Base-by-base conservation (phyloP, 768 basidiomycete species). In the Tulasnella sp. region DNA sequence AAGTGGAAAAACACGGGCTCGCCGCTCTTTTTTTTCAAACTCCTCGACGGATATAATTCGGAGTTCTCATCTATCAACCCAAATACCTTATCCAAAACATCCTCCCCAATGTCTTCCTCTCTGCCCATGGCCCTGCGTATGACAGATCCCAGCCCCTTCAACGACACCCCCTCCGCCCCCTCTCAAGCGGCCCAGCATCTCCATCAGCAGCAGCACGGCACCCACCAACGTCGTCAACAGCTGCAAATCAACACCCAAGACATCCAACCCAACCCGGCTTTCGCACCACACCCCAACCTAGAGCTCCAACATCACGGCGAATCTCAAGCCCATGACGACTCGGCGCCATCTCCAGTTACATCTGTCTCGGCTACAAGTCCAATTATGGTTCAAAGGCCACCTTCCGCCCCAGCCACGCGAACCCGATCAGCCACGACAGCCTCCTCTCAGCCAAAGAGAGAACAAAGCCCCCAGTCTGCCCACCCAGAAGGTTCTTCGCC, bases 331-430 rank as follows among this genome's bases (percentile, higher is more conserved):
- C 62, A 76, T 48, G 75, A 40, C 27, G 44, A 76, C 48, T n/a
- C 44, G 6, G 38, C 38, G 24, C 75, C 48, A 39, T 58, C 68
- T 36, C 58, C 77, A 27, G 58, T 40, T n/a, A 78, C 68, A 27
- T 78, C 77, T n/a, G 77, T 44, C n/a, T 78, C 77, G 24, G 68
- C 46, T 71, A 36, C 77, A 19, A 78, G 77, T 71, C 77, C 77
- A 12, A 34, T 42, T 78, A 7, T 76, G 38, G 75, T 7, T 27
- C 42, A 76, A 46, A 62, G 46, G 62, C 62, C 31, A 8, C 75
- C 39, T 19, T 62, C 75, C 44, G 52, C 12, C 24, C 38, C 75
- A 18, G 36, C 75, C 75, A 52, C 56, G 27, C 36, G 38, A 40
- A 76, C 38, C 44, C 38, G 36, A n/a, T 56, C 75, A 24, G 39